Evolutionary conservation across 129 eudicot species (phyloP).

Genomic region (Rutidosis leptorrhynchoides): DNA sequence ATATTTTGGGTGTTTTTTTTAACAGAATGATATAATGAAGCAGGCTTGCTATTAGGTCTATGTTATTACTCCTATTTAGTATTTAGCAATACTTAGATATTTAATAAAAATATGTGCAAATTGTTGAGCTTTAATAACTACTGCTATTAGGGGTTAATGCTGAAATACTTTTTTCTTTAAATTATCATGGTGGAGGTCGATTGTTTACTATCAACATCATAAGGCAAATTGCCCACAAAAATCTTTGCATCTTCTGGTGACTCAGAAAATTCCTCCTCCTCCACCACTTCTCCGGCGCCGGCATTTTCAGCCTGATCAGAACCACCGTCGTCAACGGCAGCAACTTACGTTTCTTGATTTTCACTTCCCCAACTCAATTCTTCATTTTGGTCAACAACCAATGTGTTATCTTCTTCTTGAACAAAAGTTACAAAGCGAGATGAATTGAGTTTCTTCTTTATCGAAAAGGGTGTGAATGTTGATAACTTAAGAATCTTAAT

Average conservation of each 20-base stretch:
- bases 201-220: slow-evolving; percentile 66
- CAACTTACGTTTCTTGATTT: slow-evolving; percentile 14
- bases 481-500: slow-evolving; percentile 39
- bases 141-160: neutral
- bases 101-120: neutral
- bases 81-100: too few relatives aligned
- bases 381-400: slow-evolving; percentile 43
- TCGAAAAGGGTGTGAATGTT: slow-evolving; percentile 24
- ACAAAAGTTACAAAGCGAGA: slow-evolving; percentile 27
- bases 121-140: neutral
- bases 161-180: too few relatives aligned
- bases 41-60: too few relatives aligned
- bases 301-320: slow-evolving; percentile 9
- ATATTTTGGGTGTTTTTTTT: too few relatives aligned
- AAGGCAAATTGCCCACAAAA: slow-evolving; percentile 84
- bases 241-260: too few relatives aligned
- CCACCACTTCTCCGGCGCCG: slow-evolving; percentile 16
- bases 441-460: slow-evolving; percentile 28
- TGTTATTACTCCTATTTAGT: too few relatives aligned
- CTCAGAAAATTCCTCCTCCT: slow-evolving; percentile 28
- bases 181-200: too few relatives aligned
- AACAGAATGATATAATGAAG: too few relatives aligned
- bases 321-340: slow-evolving; percentile 20
- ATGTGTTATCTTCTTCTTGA: slow-evolving; percentile 50
- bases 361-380: slow-evolving; percentile 26